A percentile compares a stretch with the other conserved stretches of the same genome.
Conservation (phyloP, 164 flowering plant genomes). For the Echeveria elegans region DNA sequence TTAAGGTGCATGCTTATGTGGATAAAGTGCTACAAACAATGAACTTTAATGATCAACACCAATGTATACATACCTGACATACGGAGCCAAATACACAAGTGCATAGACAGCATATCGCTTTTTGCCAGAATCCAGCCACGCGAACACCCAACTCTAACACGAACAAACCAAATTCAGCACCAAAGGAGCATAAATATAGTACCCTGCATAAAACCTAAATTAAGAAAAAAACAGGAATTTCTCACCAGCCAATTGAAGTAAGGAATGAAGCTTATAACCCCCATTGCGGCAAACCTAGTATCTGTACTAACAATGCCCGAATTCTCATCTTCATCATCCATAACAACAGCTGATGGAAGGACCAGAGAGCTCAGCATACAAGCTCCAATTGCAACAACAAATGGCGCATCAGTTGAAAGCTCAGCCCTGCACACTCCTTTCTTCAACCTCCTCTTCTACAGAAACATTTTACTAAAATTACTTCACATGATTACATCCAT, state of each 20-base stretch:
- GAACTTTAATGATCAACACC: background rate
- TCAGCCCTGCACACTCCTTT: constrained; percentile 50
- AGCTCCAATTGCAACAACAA: constrained; percentile 61
- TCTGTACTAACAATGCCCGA: constrained; percentile 37
- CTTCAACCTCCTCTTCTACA: constrained; percentile 21
- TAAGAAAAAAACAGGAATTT: background rate
- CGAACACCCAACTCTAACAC: constrained; percentile 85
- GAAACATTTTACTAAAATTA: background rate
- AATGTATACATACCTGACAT: background rate
- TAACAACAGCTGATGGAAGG: constrained; percentile 26
- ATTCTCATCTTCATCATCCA: constrained; percentile 24
- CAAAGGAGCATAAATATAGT: background rate
- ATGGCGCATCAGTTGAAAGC: constrained; percentile 60
- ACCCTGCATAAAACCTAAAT: background rate
- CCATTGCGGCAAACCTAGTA: constrained; percentile 72
- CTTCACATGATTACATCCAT: background rate
- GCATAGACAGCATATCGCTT: constrained; percentile 59
- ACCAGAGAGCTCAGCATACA: constrained; percentile 61
- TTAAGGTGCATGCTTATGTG: background rate
- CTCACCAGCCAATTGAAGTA: constrained; percentile 94
- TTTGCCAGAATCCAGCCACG: constrained; percentile 76
- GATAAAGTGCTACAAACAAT: background rate
- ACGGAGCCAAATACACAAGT: background rate
- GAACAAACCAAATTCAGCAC: background rate
- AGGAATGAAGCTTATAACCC: constrained; percentile 80